Evolutionary conservation across 257 asterid genomes (phyloP).

Genomic region (Cinchona pubescens): DNA sequence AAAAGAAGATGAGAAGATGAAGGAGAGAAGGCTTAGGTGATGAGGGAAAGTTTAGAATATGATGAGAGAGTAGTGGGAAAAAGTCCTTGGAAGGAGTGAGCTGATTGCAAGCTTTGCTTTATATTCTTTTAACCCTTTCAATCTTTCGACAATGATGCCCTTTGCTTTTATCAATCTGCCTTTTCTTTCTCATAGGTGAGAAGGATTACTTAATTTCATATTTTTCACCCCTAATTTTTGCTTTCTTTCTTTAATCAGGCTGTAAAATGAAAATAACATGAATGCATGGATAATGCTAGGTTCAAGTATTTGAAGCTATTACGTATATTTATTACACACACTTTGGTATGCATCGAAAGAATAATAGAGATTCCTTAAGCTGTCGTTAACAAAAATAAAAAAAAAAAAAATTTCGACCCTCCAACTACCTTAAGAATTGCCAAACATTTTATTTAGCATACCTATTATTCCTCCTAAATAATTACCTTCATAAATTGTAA

Average conservation of each 20-base stretch:
- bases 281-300: too few species aligned
- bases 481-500: background rate
- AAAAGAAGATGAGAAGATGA: slow-evolving; percentile 28
- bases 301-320: too few species aligned
- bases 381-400: too few species aligned
- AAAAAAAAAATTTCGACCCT: too few species aligned
- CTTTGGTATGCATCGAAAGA: too few species aligned
- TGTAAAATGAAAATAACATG: background rate
- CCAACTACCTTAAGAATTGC: too few species aligned
- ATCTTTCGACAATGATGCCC: slow-evolving; percentile 40
- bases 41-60: slow-evolving; percentile 51
- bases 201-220: background rate
- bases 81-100: slow-evolving; percentile 56
- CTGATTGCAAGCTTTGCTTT: slow-evolving; percentile 43
- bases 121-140: slow-evolving; percentile 21
- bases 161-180: background rate
- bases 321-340: too few species aligned
- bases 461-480: too few species aligned
- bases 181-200: background rate
- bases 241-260: background rate
- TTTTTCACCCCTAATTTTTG: background rate
- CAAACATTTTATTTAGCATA: too few species aligned
- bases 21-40: slow-evolving; percentile 42
- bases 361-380: too few species aligned
- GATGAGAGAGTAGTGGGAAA: slow-evolving; percentile 31